These are phyloP conservation scores for Penicillium argentinense DNA, from an alignment of 495 filamentous ascomycete genomes.

Conservation along the genomic window DNA sequence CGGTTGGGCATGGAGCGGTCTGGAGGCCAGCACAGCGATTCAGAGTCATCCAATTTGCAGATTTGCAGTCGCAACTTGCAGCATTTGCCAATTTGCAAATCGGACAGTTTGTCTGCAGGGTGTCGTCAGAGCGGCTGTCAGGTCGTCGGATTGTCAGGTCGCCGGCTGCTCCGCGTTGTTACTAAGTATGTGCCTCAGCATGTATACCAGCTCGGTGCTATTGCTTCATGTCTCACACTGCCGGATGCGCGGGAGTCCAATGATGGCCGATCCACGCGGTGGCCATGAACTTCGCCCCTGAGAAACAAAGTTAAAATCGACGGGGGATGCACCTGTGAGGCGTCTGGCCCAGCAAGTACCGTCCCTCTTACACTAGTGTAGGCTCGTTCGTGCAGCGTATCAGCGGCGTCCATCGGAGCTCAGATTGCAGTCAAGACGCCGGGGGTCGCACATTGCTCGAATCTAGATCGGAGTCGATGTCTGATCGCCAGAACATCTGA, in stretches of 20 bases:
- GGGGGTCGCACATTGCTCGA: slow-evolving; percentile 6
- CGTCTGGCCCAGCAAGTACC: too few species aligned
- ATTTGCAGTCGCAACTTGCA: too few species aligned
- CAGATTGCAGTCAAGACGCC: neutral
- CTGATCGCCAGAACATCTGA: slow-evolving; percentile 5
- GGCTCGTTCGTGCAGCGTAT: slow-evolving; percentile 5
- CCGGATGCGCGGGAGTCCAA: slow-evolving; percentile 14
- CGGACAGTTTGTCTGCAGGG: too few species aligned
- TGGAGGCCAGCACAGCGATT: slow-evolving; percentile 2
- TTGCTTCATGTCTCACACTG: slow-evolving; percentile 13
- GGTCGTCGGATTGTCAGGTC: too few species aligned
- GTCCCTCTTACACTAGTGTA: too few species aligned
- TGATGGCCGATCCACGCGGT: neutral
- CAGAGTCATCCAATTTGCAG: too few species aligned
- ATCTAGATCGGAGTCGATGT: slow-evolving; percentile 14
- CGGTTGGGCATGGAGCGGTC: slow-evolving; percentile 4
- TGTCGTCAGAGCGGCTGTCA: too few species aligned
- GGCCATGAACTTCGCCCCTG: neutral
- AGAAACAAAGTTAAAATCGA: neutral
- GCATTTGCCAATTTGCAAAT: too few species aligned
- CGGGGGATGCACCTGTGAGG: too few species aligned
- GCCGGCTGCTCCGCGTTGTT: too few species aligned
- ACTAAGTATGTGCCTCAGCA: too few species aligned
- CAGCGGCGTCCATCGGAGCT: slow-evolving; percentile 2
- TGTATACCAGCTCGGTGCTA: too few species aligned